Percentiles rank a stretch among this genome's conserved stretches.
Evolutionary conservation across 2,329 filamentous ascomycete species (phyloP).

Genomic region (Penicillium sp.): DNA sequence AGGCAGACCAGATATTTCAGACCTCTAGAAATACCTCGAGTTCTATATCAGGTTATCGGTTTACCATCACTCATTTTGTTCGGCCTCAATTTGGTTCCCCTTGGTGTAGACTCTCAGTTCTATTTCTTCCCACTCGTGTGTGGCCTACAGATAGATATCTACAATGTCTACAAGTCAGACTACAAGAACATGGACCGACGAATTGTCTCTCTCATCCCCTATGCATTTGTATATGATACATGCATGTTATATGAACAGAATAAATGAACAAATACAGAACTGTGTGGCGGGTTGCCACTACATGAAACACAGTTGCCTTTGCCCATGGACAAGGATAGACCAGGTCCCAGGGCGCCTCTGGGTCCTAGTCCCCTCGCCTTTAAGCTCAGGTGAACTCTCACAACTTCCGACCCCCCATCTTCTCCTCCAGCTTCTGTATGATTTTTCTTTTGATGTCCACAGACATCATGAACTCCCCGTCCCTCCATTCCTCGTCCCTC

Average conservation of each 20-base stretch:
- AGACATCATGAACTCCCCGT: background rate
- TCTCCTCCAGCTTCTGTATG: background rate
- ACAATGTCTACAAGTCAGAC: background rate
- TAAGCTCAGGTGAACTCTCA: background rate
- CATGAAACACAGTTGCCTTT: background rate
- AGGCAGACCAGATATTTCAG: background rate
- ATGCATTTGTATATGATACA: background rate
- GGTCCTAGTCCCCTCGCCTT: background rate
- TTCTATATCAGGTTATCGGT: background rate
- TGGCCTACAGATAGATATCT: background rate
- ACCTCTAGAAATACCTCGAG: background rate
- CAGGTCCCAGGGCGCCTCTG: background rate
- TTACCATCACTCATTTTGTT: background rate
- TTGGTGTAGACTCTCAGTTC: background rate
- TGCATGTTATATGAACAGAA: background rate
- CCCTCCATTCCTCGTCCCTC: background rate
- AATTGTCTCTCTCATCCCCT: background rate
- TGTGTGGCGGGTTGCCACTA: conserved; percentile 3
- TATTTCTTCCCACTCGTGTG: background rate
- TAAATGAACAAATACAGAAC: background rate
- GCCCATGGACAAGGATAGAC: background rate
- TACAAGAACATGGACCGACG: background rate
- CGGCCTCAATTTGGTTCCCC: background rate
- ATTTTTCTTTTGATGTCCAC: background rate
- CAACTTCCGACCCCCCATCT: background rate